A percentile compares a stretch with the other conserved stretches of the same genome.
Conservation (phyloP, 2,329 filamentous ascomycete genomes). For the Claviceps citrina region DNA sequence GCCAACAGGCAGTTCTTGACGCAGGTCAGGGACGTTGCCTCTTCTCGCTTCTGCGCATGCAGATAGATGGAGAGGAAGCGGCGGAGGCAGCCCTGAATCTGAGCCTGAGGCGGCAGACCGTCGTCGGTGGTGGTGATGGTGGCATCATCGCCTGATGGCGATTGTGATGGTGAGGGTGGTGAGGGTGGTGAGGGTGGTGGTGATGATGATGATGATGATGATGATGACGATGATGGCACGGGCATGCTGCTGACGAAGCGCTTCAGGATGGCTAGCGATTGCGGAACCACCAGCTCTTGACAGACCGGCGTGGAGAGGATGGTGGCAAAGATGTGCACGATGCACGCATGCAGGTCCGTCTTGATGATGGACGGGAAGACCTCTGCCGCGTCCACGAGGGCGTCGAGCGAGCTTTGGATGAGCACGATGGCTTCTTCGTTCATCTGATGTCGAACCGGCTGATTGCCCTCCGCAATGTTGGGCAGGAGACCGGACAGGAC, state of each 20-base stretch:
- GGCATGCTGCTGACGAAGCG: constrained; percentile 72
- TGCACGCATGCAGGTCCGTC: constrained; percentile 88
- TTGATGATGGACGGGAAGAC: constrained; percentile 96
- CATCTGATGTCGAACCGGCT: constrained; percentile 56
- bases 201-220: too few species aligned
- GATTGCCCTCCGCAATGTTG: constrained; percentile 55
- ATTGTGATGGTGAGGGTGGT: too few species aligned
- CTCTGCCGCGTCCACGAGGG: constrained; percentile 83
- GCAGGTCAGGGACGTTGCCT: constrained; percentile 62
- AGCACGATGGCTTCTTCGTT: constrained; percentile 77
- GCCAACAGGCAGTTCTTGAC: constrained; percentile 89
- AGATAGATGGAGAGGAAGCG: constrained; percentile 70
- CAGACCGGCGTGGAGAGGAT: constrained; percentile 73
- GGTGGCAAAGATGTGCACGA: constrained; percentile 90
- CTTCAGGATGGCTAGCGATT: constrained; percentile 80
- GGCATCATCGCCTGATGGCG: too few species aligned
- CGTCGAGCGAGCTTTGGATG: constrained; percentile 64
- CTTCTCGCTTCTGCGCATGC: constrained; percentile 59
- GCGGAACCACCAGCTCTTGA: constrained; percentile 76
- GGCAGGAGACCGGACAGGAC: constrained; percentile 80
- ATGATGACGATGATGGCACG: constrained; percentile 25
- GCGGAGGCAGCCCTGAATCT: constrained; percentile 68
- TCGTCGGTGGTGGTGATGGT: too few species aligned
- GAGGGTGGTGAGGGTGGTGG: too few species aligned
- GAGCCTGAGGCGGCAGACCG: constrained; percentile 40